A percentile compares a stretch with the other conserved stretches of the same genome.
Evolutionary conservation across 2,329 filamentous ascomycete species (phyloP).

Genomic region (Talaromyces sp.): DNA sequence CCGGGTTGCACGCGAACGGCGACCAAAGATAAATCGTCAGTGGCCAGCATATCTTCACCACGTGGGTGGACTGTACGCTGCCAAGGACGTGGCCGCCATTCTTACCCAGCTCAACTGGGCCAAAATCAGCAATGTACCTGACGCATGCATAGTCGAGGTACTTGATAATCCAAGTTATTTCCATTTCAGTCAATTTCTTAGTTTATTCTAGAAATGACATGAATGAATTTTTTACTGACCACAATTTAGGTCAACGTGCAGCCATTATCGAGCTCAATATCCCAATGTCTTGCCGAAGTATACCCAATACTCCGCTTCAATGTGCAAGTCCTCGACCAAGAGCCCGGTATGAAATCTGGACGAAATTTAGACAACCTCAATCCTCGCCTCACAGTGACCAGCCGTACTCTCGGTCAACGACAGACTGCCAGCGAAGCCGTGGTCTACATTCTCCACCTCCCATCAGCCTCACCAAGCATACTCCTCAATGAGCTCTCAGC

Average conservation of each 20-base stretch:
- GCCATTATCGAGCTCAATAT: not conserved
- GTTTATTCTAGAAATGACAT: not conserved
- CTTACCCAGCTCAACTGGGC: not conserved
- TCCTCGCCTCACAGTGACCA: not conserved
- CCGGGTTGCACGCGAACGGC: not conserved
- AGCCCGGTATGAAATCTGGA: not conserved
- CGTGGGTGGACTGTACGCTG: not conserved
- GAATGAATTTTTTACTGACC: not conserved
- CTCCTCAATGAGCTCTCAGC: not conserved
- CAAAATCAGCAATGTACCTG: not conserved
- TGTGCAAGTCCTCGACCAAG: not conserved
- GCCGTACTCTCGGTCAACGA: not conserved
- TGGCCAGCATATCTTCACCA: not conserved
- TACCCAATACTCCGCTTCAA: not conserved
- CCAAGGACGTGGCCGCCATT: not conserved
- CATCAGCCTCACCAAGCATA: not conserved
- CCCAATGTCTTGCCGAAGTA: not conserved
- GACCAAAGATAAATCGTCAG: not conserved
- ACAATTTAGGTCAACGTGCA: not conserved
- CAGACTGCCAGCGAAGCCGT: not conserved
- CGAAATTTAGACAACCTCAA: not conserved
- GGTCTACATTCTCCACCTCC: not conserved
- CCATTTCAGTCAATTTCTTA: not conserved
- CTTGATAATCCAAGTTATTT: not conserved
- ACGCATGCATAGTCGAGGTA: not conserved